Evolutionary conservation across 2,329 filamentous ascomycete genomes (phyloP).

Genomic region (Coniochaeta sp.): DNA sequence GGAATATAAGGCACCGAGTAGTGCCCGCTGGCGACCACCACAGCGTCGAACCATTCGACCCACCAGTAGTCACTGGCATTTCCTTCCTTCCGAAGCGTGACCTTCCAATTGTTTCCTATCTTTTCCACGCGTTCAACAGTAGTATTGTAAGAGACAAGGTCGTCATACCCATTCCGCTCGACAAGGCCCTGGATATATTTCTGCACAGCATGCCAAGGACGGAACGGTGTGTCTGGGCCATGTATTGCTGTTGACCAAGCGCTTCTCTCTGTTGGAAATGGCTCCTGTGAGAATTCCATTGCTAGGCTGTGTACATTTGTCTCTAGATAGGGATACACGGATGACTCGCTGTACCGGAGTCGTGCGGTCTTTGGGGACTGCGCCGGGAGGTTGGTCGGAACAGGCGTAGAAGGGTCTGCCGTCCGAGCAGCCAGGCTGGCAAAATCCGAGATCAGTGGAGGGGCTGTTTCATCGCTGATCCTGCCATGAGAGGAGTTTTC

Average conservation of each 20-base stretch:
- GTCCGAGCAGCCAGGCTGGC: slow-evolving; percentile 36
- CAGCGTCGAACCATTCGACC: slow-evolving; percentile 54
- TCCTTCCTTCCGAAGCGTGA: slow-evolving; percentile 34
- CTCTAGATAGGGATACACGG: slow-evolving; percentile 56
- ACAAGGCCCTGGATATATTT: slow-evolving; percentile 47
- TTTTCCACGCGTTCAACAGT: slow-evolving; percentile 54
- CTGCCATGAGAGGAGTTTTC: slow-evolving; percentile 18
- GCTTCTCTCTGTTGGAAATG: slow-evolving; percentile 38
- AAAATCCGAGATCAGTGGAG: slow-evolving; percentile 35
- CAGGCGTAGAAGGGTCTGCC: slow-evolving; percentile 38
- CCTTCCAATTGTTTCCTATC: slow-evolving; percentile 39
- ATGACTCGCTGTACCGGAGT: slow-evolving; percentile 48
- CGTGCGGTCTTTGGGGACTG: slow-evolving; percentile 30
- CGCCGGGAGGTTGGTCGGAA: slow-evolving; percentile 41
- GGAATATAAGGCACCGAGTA: slow-evolving; percentile 53
- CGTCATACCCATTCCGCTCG: slow-evolving; percentile 43
- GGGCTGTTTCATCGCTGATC: slow-evolving; percentile 30
- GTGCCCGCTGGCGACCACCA: slow-evolving; percentile 54
- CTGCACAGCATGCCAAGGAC: slow-evolving; percentile 51
- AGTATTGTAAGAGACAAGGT: slow-evolving; percentile 47
- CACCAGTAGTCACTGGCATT: slow-evolving; percentile 49
- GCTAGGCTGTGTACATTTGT: slow-evolving; percentile 53
- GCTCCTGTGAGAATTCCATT: slow-evolving; percentile 54
- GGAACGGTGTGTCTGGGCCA: slow-evolving; percentile 51
- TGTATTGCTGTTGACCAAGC: slow-evolving; percentile 26